Evolutionary conservation across 2,329 filamentous ascomycete species (phyloP), one percentile per base, ranked within the genome.

Genomic region (Berkeleyomyces rouxiae): DNA sequence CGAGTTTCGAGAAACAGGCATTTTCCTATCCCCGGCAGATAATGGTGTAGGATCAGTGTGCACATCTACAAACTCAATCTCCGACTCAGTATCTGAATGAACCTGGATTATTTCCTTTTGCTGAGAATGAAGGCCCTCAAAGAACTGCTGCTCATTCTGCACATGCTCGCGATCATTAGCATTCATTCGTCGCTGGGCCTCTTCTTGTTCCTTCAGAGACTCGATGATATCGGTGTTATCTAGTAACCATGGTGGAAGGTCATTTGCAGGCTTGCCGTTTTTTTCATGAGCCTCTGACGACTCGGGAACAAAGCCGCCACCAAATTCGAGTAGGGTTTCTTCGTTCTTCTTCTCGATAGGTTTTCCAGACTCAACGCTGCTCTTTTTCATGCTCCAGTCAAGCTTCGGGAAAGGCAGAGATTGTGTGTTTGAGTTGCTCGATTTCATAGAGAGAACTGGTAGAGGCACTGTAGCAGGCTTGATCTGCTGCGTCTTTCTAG

Each of bases 341-440:
- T 58, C 13, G 3, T 58, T 51, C 36, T 13, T 59, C n/a, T 4
- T 36, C 10, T 33, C 44, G 7, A 10, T 31, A 3, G 9, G 11
- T 3, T 59, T n/a, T 7, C 33, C 23, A 6, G 42, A 13, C 10
- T n/a, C 33, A 16, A 44, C 7, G 23, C 5, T 5, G 4, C 10
- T 40, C 44, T 55, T 64, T 13, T 51, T 61, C n/a, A 49, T 47
- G 31, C 40, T 58, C 78, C 81, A 84, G 53, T 87, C 83, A 1
- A 96, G 78, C 69, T 90, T 92, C 68, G 96, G 90, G 69, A 99
- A 99, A 0, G 93, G 93, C 4, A 99, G 73, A 0, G 91, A 90
- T 0, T 92, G 92, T 67, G 82, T 82, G 69, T 95, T 83, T 0
- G 82, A 78, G 39, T 16, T 40, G 2, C 33, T 59, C 37, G 43